Base-by-base conservation (phyloP, 768 basidiomycete species). In the Suillus lakei region DNA sequence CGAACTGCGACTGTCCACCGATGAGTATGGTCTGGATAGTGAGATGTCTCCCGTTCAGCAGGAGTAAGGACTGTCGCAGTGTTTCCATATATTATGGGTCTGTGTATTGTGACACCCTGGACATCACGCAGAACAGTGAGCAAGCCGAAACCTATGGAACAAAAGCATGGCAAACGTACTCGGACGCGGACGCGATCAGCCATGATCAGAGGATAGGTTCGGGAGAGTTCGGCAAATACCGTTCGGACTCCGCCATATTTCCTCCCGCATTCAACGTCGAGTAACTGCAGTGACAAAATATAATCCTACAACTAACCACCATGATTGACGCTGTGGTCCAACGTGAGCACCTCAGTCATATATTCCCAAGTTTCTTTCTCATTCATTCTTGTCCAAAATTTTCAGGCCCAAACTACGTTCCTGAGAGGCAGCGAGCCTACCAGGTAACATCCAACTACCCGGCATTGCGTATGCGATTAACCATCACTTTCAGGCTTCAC, bases 51-150 rank as follows among this genome's bases (percentile, higher is more conserved):
- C 62, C 88, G 85, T 74, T 98, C 96, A 70, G 88, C 86, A 18
- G 85, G 79, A 0, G 87, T 90, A 66, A 99, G 77, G 62, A 95
- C 87, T 1, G 86, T 84, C 38, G 97, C 94, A 15, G 91, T 92
- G 76, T 99, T 99, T 56, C 98, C 98, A 79, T 98, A 99, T 66
- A 99, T 93, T 69, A 99, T 88, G 2, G 96, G 94, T 58, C 98
- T 85, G 74, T 88, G 88, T 60, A 99, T 93, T 68, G 87, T 91
- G 48, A 96, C 80, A 41, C 95, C 96, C 95, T 97, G 70, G 43
- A 39, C 60, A 34, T 56, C 34, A 50, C 6, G 5, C 36, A 65
- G 39, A 66, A 63, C 44, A 66, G 60, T 71, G 70, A 60, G 61
- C 61, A 43, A 26, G 30, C 39, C 30, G 18, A 34, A 44, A 65